Evolutionary conservation across 257 asterid genomes (phyloP), one percentile per base, ranked within the genome.

Genomic region (Fraxinus anomala): DNA sequence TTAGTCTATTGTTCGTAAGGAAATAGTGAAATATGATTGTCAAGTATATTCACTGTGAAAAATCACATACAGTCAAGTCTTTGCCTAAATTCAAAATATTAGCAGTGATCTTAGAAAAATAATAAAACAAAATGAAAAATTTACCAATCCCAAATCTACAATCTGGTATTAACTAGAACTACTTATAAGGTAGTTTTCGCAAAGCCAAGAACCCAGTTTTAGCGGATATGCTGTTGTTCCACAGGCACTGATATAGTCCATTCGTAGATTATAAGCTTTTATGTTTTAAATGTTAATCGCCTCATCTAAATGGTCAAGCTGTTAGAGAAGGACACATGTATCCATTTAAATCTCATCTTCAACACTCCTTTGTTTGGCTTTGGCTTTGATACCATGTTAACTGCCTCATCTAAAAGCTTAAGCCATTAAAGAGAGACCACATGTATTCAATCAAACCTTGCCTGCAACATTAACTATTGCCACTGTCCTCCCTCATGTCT

Each of bases 31-130:
- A 13, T 67, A 24, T 19, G 75, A 51, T 31, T 17, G 13, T 39
- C 26, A 19, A 69, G n/a, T 23, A 36, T 71, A 71, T 51, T 39
- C 70, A 70, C 23, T n/a, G 61, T 21, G 23, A 33, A n/a, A 77
- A 73, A 40, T 14, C 28, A 74, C 24, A 10, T 42, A 69, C 13
- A 17, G 5, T 12, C 19, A 13, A 47, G 56, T 13, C 56, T 1
- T 47, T 6, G 16, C 56, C 6, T 14, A 47, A 13, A 47, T 19
- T 54, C n/a, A 19, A 54, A 10, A 11, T 16, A 47, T 47, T 54
- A 54, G 9, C 65, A 54, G n/a, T 47, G 26, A 54, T 54, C 8
- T 54, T 19, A 54, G 26, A 54, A n/a, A 51, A 54, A n/a, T 47
- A 47, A 47, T 47, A 47, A 13, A 54, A n/a, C 9, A 54, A 19